These are phyloP conservation scores for Dentipellis sp. DNA, from an alignment of 768 basidiomycete genomes.

Conservation along the genomic window DNA sequence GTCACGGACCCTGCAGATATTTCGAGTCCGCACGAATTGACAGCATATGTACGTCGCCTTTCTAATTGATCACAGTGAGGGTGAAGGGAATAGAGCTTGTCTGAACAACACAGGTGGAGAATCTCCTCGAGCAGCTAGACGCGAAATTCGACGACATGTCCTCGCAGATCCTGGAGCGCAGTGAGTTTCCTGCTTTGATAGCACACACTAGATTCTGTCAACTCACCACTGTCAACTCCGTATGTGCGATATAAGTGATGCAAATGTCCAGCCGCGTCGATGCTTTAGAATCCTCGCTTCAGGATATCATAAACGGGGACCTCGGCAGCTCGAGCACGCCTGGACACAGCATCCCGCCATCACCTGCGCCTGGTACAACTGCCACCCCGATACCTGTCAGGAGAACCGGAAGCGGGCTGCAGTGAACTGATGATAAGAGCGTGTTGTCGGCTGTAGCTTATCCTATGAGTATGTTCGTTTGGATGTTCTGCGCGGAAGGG, in stretches of 20 bases:
- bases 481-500: too few species aligned
- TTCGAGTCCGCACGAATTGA: constrained; percentile 89
- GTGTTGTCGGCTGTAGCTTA: too few species aligned
- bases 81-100: not conserved
- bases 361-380: constrained; percentile 26
- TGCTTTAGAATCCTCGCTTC: constrained; percentile 80
- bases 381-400: not conserved
- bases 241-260: constrained; percentile 48
- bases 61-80: not conserved
- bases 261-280: constrained; percentile 93
- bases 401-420: not conserved
- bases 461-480: too few species aligned
- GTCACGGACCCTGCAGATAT: constrained; percentile 44
- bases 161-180: constrained; percentile 74
- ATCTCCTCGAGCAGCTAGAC: constrained; percentile 81
- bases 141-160: constrained; percentile 91
- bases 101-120: constrained; percentile 58
- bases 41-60: constrained; percentile 69
- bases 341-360: constrained; percentile 45
- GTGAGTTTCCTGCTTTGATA: constrained; percentile 33
- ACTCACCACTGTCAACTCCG: too few species aligned
- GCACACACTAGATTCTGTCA: constrained; percentile 3
- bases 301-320: constrained; percentile 84
- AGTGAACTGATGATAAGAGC: not conserved
- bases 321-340: constrained; percentile 18